phyloP scores from a whole-genome alignment of 257 asterid species.

The Scutellaria baicalensis region DNA sequence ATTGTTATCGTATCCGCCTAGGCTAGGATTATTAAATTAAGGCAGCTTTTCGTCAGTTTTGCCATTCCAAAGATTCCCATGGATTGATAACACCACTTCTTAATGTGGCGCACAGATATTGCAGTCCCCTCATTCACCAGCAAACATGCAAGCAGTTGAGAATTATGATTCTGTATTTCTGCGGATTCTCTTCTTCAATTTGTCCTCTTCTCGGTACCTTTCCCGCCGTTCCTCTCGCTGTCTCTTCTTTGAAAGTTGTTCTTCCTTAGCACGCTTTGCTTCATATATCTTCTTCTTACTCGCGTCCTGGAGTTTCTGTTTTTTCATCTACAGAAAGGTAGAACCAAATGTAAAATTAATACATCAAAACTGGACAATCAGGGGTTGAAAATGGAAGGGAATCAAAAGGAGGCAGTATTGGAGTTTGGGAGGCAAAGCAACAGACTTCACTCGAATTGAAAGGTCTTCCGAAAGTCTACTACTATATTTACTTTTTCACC shows the following conservation, averaged over 20 bases:
- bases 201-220: conserved; percentile 68
- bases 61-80: too few species aligned
- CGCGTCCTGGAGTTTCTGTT: conserved; percentile 55
- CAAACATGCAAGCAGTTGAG: too few species aligned
- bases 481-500: not conserved
- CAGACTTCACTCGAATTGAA: not conserved
- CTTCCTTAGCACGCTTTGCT: conserved; percentile 65
- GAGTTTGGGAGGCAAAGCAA: not conserved
- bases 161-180: conserved; percentile 30
- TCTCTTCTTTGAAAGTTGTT: conserved; percentile 66
- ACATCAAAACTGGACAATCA: not conserved
- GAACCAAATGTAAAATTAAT: not conserved
- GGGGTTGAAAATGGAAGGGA: not conserved
- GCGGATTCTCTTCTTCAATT: conserved; percentile 63
- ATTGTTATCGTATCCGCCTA: too few species aligned
- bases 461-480: not conserved
- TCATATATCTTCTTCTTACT: conserved; percentile 55
- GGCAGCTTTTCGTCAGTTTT: too few species aligned
- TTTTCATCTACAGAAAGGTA: conserved; percentile 38
- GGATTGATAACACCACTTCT: too few species aligned
- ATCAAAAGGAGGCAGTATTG: not conserved
- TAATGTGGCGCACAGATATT: too few species aligned
- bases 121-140: too few species aligned
- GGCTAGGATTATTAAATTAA: too few species aligned
- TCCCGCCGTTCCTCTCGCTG: conserved; percentile 81